phyloP scores from a whole-genome alignment of 768 basidiomycete genomes.

The Pleurotus ostreatus region DNA sequence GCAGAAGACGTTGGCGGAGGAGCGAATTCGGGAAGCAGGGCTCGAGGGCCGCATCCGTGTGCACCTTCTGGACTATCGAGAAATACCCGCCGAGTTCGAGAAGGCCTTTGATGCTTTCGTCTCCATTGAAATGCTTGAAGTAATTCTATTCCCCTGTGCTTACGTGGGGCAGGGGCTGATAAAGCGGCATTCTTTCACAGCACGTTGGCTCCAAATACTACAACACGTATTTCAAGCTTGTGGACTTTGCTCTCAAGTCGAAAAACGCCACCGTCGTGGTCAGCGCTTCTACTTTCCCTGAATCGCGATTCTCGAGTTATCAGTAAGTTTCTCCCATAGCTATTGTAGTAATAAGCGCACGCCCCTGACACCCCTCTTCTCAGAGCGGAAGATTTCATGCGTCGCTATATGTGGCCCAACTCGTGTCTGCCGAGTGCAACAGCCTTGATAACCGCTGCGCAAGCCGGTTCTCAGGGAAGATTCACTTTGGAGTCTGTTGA shows the following conservation, averaged over 20 bases:
- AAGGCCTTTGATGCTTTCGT: slow-evolving; percentile 78
- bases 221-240: slow-evolving; percentile 68
- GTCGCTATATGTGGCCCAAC: slow-evolving; percentile 87
- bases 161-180: slow-evolving; percentile 31
- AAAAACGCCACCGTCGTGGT: slow-evolving; percentile 65
- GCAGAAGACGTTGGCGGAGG: slow-evolving; percentile 85
- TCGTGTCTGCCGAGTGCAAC: slow-evolving; percentile 86
- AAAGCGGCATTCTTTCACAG: slow-evolving; percentile 20
- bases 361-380: neutral
- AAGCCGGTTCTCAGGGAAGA: slow-evolving; percentile 63
- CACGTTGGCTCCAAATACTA: slow-evolving; percentile 57
- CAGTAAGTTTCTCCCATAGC: slow-evolving; percentile 45
- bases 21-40: slow-evolving; percentile 71
- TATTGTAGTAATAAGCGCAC: slow-evolving; percentile 5
- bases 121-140: slow-evolving; percentile 82
- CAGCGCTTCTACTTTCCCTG: slow-evolving; percentile 67
- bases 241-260: slow-evolving; percentile 74
- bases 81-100: slow-evolving; percentile 78
- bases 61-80: slow-evolving; percentile 88
- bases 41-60: slow-evolving; percentile 71
- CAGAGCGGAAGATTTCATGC: slow-evolving; percentile 81
- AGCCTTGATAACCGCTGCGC: slow-evolving; percentile 70
- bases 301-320: slow-evolving; percentile 62
- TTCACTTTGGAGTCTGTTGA: slow-evolving; percentile 84
- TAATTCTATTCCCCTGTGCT: slow-evolving; percentile 35